A percentile compares a stretch with the other conserved stretches of the same genome.
phyloP scores from a whole-genome alignment of 2,329 filamentous ascomycete genomes.

The Fusarium sp. region DNA sequence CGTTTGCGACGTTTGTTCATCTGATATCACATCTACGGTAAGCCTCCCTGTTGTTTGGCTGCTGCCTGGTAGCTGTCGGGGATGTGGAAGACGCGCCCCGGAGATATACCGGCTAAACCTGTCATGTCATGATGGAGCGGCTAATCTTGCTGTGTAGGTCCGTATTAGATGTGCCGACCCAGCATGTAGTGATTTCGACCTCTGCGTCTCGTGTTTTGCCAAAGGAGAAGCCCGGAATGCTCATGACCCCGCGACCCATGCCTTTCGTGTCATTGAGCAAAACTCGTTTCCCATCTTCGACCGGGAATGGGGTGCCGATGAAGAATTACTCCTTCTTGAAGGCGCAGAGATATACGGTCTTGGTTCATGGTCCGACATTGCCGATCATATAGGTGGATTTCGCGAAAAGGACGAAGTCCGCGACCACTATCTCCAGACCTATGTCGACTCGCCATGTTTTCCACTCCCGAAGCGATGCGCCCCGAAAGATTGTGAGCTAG shows the following conservation, averaged over 20 bases:
- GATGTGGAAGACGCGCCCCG: slow-evolving; percentile 27
- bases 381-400: slow-evolving; percentile 97
- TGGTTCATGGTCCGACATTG: slow-evolving; percentile 97
- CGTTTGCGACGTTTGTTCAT: slow-evolving; percentile 96
- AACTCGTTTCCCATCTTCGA: slow-evolving; percentile 98
- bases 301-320: slow-evolving; percentile 95
- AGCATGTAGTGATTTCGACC: slow-evolving; percentile 91
- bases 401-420: slow-evolving; percentile 94
- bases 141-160: slow-evolving; percentile 68
- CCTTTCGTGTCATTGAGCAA: slow-evolving; percentile 95
- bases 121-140: slow-evolving; percentile 38
- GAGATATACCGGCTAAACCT: slow-evolving; percentile 43
- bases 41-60: slow-evolving; percentile 50
- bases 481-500: slow-evolving; percentile 81
- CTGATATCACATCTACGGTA: slow-evolving; percentile 97
- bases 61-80: slow-evolving; percentile 10
- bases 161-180: slow-evolving; percentile 91
- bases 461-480: slow-evolving; percentile 89
- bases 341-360: slow-evolving; percentile 96
- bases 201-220: slow-evolving; percentile 95
- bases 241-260: slow-evolving; percentile 87
- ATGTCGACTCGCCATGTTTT: slow-evolving; percentile 85
- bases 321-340: slow-evolving; percentile 92
- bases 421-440: slow-evolving; percentile 92
- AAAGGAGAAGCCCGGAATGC: slow-evolving; percentile 83